Evolutionary conservation across 163 green algal species (phyloP), one percentile per base, ranked within the genome.

Genomic region (Chlamydomonas reinhardtii): DNA sequence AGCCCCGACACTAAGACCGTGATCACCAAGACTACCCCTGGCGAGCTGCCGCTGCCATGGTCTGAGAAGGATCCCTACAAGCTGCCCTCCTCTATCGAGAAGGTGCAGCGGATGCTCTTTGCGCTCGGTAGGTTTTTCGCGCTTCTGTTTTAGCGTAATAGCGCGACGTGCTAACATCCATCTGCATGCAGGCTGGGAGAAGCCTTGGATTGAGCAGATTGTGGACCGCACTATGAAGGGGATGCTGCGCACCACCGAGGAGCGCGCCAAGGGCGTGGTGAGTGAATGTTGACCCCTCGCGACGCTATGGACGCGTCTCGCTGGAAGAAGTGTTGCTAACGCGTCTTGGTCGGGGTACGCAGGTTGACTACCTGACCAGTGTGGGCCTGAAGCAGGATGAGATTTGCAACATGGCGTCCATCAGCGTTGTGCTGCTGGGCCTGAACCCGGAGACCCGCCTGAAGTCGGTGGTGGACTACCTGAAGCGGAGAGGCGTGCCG

Each of bases 331-430:
- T 22, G 5, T 56, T 16, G 11, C 43, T 22, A 56, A 17, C 11
- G 17, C 48, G 12, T 19, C 11, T 8, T 56, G 48, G 11, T 56
- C 9, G 5, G 48, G 22, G 17, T n/a, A 31, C 73, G 35, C 85
- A 95, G 92, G 87, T 95, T 32, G 48, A 90, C 52, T 93, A 91
- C 79, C 89, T 95, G 62, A 43, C 43, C 48, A 87, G 83, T 76
- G 80, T 94, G 9, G 92, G 92, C 20, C 86, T 95, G 19, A 86
- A 85, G 85, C 89, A 93, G 74, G 92, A 95, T 48, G 91, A 95
- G 88, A 83, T 95, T 32, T 95, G 92, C 91, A 95, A 95, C 91
- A 95, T 95, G 92, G 92, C 92, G 6, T 91, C 74, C 73, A 94
- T 95, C 81, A 91, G 83, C 62, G 91, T 95, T 4, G 91, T 94